These are phyloP conservation scores for Alternaria sp. DNA, from an alignment of 2,329 filamentous ascomycete species.

Conservation along the genomic window DNA sequence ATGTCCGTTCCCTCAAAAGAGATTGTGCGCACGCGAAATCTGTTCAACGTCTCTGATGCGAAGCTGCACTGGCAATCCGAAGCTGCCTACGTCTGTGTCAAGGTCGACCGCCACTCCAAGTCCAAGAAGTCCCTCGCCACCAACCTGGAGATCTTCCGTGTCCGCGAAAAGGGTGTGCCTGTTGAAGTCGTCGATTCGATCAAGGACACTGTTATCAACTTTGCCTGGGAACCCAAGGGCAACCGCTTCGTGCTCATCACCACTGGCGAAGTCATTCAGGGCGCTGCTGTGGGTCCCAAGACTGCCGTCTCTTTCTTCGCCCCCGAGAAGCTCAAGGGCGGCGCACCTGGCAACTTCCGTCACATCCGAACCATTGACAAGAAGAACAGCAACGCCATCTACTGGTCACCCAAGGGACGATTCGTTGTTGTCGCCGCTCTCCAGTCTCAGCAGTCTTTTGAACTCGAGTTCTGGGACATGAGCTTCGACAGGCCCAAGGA, in stretches of 20 bases:
- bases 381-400: constrained; percentile 99
- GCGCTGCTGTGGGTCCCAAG: constrained; percentile 87
- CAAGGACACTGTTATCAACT: constrained; percentile 99
- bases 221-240: constrained; percentile 98
- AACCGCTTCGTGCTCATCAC: constrained; percentile 98
- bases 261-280: constrained; percentile 80
- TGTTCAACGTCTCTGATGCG: constrained; percentile 97
- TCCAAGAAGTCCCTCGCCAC: constrained; percentile 98
- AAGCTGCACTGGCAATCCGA: constrained; percentile 99
- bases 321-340: constrained; percentile 89
- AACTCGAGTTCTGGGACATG: constrained; percentile 96
- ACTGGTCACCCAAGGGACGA: constrained; percentile 95
- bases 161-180: constrained; percentile 96
- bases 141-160: constrained; percentile 97
- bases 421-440: constrained; percentile 96
- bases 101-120: constrained; percentile 98
- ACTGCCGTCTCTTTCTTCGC: constrained; percentile 96
- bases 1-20: constrained; percentile 97
- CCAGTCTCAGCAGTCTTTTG: constrained; percentile 89
- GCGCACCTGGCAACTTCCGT: constrained; percentile 89
- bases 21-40: constrained; percentile 90
- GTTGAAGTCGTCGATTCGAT: constrained; percentile 97
- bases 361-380: constrained; percentile 94
- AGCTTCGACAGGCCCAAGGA: constrained; percentile 82
- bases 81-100: constrained; percentile 92